Conservation (phyloP, 305 asterid genomes). For the Solanum hybrid region DNA sequence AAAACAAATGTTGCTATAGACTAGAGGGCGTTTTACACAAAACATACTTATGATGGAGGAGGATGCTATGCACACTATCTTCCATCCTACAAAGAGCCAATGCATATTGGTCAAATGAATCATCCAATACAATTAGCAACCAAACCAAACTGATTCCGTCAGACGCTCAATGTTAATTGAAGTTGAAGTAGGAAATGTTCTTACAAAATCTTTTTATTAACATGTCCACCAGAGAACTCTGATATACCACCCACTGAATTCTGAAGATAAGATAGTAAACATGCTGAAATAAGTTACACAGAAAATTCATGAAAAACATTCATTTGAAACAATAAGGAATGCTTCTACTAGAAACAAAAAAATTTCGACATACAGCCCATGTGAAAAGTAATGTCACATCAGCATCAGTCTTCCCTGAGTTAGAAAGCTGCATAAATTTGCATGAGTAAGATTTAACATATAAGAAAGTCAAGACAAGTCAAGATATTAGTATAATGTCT, state of each 20-base stretch:
- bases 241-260: slow-evolving; percentile 93
- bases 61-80: slow-evolving; percentile 57
- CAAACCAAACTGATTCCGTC: neutral
- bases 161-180: neutral
- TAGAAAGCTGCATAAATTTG: slow-evolving; percentile 49
- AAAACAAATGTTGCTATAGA: neutral
- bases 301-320: neutral
- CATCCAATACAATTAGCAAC: neutral
- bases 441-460: slow-evolving; percentile 9
- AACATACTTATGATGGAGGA: slow-evolving; percentile 82
- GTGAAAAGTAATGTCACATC: slow-evolving; percentile 80
- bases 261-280: slow-evolving; percentile 28
- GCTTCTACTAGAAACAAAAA: neutral
- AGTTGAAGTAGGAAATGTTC: neutral
- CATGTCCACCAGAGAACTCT: slow-evolving; percentile 76
- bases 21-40: neutral
- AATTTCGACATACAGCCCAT: slow-evolving; percentile 66
- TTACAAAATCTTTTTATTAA: slow-evolving; percentile 65
- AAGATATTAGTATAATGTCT: slow-evolving; percentile 1
- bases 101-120: neutral
- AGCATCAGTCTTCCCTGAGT: slow-evolving; percentile 58
- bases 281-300: neutral
- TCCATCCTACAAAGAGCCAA: slow-evolving; percentile 30
- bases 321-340: neutral
- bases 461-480: neutral